Evolutionary conservation across 116 monocot genomes (phyloP), one percentile per base, ranked within the genome.

Genomic region (Iris pallida): DNA sequence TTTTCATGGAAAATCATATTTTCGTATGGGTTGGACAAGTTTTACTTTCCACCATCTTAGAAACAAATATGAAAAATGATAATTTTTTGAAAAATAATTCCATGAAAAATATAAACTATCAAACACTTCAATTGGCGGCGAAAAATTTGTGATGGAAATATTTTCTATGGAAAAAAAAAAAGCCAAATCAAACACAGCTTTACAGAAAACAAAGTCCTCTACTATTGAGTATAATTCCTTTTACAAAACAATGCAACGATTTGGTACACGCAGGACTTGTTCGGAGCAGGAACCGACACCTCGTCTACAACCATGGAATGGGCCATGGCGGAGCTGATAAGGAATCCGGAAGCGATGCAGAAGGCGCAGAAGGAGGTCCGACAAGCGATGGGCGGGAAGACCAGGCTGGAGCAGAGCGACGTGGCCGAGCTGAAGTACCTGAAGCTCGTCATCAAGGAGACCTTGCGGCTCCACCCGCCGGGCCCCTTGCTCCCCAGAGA

Each of bases 251-350:
- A 6, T 11, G 3, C 10, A 6, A 1, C 6, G 30, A 30, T 30
- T 30, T 30, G 30, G 30, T 19, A 18, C 15, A 68, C 55, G 55
- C 15, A 68, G 68, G 55, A 68, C 55, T 11, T 68, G 5, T 44
- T 68, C 1, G 6, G 42, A 2, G 68, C 20, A n/a, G 69, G 56
- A 57, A 69, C 15, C 13, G 69, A 69, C 45, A 69, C 69, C 3
- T 45, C 69, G 10, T 16, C 18, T 4, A 9, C 16, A 5, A 20
- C 57, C 8, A 5, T 69, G 1, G 55, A 40, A 12, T 69, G 69
- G 69, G 15, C 69, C 6, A 57, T 69, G 57, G 19, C 69, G 46
- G 57, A 69, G 57, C 45, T 69, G 10, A 45, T 56, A 45, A 69
- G 10, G 16, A 56, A 69, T 45, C 69, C 69, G 1, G 5, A 10